These are phyloP conservation scores for Diplodia mutila DNA, from an alignment of 2,329 filamentous ascomycete genomes.

Conservation along the genomic window DNA sequence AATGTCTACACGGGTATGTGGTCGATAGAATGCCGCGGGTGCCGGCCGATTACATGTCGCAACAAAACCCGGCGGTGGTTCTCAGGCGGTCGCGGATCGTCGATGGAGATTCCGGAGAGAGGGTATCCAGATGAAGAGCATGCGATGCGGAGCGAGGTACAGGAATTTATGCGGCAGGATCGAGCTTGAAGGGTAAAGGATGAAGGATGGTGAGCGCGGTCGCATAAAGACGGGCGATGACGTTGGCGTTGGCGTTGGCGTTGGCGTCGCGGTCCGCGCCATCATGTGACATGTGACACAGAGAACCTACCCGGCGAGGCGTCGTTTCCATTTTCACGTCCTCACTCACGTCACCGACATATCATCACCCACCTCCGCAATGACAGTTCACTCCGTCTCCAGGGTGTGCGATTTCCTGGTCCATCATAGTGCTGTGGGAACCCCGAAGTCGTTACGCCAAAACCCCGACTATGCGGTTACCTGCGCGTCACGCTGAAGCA, in stretches of 20 bases:
- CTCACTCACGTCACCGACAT: background rate
- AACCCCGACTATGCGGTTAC: background rate
- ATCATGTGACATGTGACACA: background rate
- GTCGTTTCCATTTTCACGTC: background rate
- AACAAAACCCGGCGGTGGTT: no score
- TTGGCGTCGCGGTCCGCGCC: slow-evolving; percentile 4
- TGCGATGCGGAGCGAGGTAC: background rate
- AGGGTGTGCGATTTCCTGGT: no score
- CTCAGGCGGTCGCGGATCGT: background rate
- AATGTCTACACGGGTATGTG: background rate
- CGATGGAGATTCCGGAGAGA: background rate
- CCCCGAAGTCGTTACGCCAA: background rate
- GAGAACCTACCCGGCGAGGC: background rate
- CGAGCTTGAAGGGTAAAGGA: background rate
- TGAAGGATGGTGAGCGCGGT: background rate
- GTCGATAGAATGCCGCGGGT: no score
- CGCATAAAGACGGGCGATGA: background rate
- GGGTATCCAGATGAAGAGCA: background rate
- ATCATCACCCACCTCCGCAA: background rate
- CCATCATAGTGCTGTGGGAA: background rate
- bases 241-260: slow-evolving; percentile 9
- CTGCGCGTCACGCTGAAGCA: slow-evolving; percentile 8
- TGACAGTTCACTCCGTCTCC: background rate
- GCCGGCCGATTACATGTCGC: background rate
- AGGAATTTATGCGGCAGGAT: background rate